These are phyloP conservation scores for Penicillium brasilianum DNA, from an alignment of 2,329 filamentous ascomycete genomes.

Conservation along the genomic window DNA sequence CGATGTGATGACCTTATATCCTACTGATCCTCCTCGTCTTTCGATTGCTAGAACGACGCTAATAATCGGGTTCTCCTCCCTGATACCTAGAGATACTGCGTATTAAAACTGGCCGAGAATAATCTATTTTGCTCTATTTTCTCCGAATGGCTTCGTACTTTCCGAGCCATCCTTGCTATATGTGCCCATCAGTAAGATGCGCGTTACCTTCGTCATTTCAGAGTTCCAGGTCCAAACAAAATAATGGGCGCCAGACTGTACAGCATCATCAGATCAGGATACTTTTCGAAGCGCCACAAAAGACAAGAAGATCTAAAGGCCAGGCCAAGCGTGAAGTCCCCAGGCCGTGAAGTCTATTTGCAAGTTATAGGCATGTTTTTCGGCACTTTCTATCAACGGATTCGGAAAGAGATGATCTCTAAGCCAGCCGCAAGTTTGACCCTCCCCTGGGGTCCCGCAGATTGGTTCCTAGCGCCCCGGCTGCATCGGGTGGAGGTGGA, in stretches of 20 bases:
- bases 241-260: too few species aligned
- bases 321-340: background rate
- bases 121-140: background rate
- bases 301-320: background rate
- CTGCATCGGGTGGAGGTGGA: slow-evolving; percentile 12
- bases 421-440: background rate
- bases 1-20: too few species aligned
- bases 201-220: too few species aligned
- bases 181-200: too few species aligned
- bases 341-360: background rate
- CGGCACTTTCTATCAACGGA: background rate
- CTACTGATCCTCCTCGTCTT: background rate
- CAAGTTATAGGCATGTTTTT: background rate
- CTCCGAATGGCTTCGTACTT: background rate
- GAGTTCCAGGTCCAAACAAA: too few species aligned
- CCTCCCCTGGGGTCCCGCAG: slow-evolving; percentile 5
- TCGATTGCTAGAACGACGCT: background rate
- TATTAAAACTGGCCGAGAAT: too few species aligned
- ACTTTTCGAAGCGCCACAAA: background rate
- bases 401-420: background rate
- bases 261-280: too few species aligned
- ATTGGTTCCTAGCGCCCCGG: slow-evolving; percentile 4
- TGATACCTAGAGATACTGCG: too few species aligned
- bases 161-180: too few species aligned
- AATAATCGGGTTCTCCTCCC: background rate